Evolutionary conservation across 345 rosid genomes (phyloP).

Genomic region (Diplotaxis tenuifolia): DNA sequence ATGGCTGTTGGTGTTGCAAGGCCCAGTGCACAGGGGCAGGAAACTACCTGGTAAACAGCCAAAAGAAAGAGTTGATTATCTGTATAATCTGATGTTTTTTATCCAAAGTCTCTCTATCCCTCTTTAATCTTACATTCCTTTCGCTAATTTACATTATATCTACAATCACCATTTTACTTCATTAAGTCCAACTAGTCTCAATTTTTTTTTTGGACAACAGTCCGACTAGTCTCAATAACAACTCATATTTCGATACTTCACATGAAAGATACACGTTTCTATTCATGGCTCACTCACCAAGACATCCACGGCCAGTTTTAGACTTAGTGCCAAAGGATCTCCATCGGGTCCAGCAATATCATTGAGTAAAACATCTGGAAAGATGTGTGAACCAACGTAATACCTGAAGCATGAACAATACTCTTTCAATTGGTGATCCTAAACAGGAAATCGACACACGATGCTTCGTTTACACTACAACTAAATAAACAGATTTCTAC

Average conservation of each 20-base stretch:
- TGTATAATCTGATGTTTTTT: not conserved
- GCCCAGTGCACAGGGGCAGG: slow-evolving; percentile 97
- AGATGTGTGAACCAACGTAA: slow-evolving; percentile 72
- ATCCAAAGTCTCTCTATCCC: not conserved
- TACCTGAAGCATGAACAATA: slow-evolving; percentile 58
- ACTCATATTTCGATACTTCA: not conserved
- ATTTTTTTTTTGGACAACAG: too few species aligned
- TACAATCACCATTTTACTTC: slow-evolving; percentile 2
- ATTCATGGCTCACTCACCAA: slow-evolving; percentile 58
- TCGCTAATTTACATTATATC: not conserved
- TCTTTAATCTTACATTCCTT: not conserved
- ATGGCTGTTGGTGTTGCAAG: slow-evolving; percentile 99
- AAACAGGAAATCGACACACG: not conserved
- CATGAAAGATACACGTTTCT: slow-evolving; percentile 14
- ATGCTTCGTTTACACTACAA: slow-evolving; percentile 12
- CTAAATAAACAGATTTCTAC: not conserved
- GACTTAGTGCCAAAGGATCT: slow-evolving; percentile 80
- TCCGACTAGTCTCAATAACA: not conserved
- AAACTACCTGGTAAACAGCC: slow-evolving; percentile 70
- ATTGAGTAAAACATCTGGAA: slow-evolving; percentile 93
- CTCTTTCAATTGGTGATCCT: slow-evolving; percentile 8
- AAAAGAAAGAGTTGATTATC: slow-evolving; percentile 7
- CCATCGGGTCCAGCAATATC: slow-evolving; percentile 94
- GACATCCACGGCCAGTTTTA: slow-evolving; percentile 96
- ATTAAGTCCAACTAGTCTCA: not conserved